A percentile compares a stretch with the other conserved stretches of the same genome.
Evolutionary conservation across 129 eudicot genomes (phyloP).

Genomic region (Arctium minus): DNA sequence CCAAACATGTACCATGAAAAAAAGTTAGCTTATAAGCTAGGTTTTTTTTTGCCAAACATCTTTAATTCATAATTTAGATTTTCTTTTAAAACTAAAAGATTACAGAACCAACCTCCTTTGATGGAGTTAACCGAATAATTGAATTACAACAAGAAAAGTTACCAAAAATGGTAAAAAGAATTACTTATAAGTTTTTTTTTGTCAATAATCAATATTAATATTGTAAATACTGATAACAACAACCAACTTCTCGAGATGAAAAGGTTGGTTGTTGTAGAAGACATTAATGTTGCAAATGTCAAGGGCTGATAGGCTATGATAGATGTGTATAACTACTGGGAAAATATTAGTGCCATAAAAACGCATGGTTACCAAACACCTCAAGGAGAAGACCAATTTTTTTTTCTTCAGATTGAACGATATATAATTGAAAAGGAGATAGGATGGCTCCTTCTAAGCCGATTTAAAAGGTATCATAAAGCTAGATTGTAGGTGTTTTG

Average conservation of each 20-base stretch:
- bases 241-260: background rate
- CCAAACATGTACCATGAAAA: too few species aligned
- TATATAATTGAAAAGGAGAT: background rate
- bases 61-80: background rate
- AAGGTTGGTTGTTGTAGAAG: background rate
- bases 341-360: background rate
- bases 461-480: background rate
- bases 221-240: background rate
- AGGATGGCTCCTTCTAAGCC: background rate
- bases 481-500: background rate
- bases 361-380: background rate
- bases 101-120: background rate
- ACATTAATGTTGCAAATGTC: background rate
- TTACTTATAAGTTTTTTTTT: background rate
- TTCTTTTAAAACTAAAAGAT: background rate
- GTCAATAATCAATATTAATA: background rate
- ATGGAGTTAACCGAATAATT: background rate
- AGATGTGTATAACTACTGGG: background rate
- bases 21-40: too few species aligned
- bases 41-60: too few species aligned
- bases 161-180: background rate
- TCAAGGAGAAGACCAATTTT: background rate
- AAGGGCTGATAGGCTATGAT: background rate
- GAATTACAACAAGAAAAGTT: background rate
- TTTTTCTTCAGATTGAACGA: background rate